Evolutionary conservation across 306 rosid species (phyloP).

Genomic region (Spatholobus suberectus): DNA sequence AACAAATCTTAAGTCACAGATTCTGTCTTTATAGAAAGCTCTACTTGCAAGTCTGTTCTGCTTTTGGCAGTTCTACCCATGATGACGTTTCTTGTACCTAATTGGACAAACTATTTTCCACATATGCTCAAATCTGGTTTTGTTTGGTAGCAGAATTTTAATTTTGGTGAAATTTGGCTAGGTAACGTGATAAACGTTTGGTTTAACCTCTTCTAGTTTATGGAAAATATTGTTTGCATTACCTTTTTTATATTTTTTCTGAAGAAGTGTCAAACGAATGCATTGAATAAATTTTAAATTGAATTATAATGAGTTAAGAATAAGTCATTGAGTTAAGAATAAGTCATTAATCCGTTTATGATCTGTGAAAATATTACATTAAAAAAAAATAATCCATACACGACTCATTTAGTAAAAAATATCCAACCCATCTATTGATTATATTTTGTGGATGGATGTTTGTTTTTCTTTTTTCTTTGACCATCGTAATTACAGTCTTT

Average conservation of each 20-base stretch:
- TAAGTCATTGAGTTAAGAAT: background rate
- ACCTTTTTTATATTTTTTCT: background rate
- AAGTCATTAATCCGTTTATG: background rate
- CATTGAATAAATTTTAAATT: background rate
- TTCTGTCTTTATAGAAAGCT: slow-evolving; percentile 12
- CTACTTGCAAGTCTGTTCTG: slow-evolving; percentile 10
- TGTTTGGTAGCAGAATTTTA: background rate
- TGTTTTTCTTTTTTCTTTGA: too few relatives aligned
- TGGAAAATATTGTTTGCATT: background rate
- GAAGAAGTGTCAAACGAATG: background rate
- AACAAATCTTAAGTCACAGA: background rate
- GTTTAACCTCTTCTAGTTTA: background rate
- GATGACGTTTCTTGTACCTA: background rate
- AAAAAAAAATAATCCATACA: background rate
- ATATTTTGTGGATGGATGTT: too few relatives aligned
- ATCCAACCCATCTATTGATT: background rate
- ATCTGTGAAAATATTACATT: background rate
- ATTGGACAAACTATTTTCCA: background rate
- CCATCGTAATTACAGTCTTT: too few relatives aligned
- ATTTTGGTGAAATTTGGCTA: background rate
- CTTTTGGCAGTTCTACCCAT: slow-evolving; percentile 7
- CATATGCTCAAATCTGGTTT: background rate
- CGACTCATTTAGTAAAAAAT: background rate
- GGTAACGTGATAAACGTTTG: background rate
- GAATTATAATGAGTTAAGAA: background rate